Evolutionary conservation across 1,284 basidiomycete genomes (phyloP).

Genomic region (Rhodotorula mucilaginosa): DNA sequence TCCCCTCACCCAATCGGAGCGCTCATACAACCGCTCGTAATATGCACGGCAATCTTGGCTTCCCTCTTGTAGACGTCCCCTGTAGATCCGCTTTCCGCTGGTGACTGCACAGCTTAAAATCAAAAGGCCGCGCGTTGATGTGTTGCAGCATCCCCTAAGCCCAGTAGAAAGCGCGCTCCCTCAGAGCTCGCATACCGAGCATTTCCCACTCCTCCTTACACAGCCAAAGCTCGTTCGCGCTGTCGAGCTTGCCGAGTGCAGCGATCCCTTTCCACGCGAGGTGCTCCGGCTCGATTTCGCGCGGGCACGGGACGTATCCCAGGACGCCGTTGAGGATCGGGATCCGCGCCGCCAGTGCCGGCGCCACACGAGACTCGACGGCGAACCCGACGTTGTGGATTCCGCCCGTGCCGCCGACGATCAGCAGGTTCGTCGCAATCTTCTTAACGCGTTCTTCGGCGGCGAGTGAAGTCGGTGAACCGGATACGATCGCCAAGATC

Average conservation of each 20-base stretch:
- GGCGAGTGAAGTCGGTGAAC: neutral
- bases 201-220: slow-evolving; percentile 76
- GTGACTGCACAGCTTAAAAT: neutral
- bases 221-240: slow-evolving; percentile 84
- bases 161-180: slow-evolving; percentile 48
- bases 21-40: neutral
- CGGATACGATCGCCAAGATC: slow-evolving; percentile 67
- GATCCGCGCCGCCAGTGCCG: slow-evolving; percentile 12
- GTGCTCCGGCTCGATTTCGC: slow-evolving; percentile 84
- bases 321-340: slow-evolving; percentile 57
- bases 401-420: slow-evolving; percentile 76
- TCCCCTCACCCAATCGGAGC: neutral
- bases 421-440: slow-evolving; percentile 80
- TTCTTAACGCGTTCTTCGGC: slow-evolving; percentile 83
- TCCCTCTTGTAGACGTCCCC: neutral
- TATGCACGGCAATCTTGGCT: neutral
- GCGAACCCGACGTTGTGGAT: slow-evolving; percentile 82
- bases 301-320: slow-evolving; percentile 79
- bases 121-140: too few relatives aligned
- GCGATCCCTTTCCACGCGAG: slow-evolving; percentile 93
- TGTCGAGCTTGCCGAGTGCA: slow-evolving; percentile 90
- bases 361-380: slow-evolving; percentile 28
- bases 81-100: neutral
- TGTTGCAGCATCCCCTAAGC: neutral
- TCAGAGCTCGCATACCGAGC: slow-evolving; percentile 54